Evolutionary conservation across 768 basidiomycete genomes (phyloP), one percentile per base, ranked within the genome.

Genomic region (Lactifluus subvellereus): DNA sequence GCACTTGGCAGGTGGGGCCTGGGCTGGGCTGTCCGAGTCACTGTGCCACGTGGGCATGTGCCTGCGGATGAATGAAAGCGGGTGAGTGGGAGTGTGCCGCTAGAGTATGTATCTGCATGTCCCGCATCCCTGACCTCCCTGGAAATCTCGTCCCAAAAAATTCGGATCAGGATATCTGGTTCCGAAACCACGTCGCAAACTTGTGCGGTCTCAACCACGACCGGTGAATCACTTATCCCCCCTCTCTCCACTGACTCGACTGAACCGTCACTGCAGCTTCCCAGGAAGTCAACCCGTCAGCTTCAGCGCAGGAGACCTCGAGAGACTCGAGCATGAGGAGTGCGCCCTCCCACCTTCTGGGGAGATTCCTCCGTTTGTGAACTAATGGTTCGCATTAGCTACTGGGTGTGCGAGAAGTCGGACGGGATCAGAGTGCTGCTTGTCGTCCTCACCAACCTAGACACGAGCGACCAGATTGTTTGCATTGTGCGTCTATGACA

Each of bases 391-490:
- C 47, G 18, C 47, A 8, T 48, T 71, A 98, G 95, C 72, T 99
- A 90, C 74, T 99, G 96, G 96, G 97, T 99, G 48, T 97, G 94
- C 76, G 97, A 99, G 78, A 98, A 98, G 78, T 96, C 93, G 13
- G 97, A 98, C 71, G 97, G 97, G 13, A 73, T 99, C 56, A 85
- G 97, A 40, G 91, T 98, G 45, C 78, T 99, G 33, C 83, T 98
- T 56, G 77, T 96, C 62, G 81, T 98, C 54, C 77, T 82, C 72
- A 81, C 87, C 55, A 79, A 88, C 77, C 69, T 75, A 53, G 67
- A 74, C 38, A 68, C 80, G 57, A 77, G 77, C 67, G 79, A 75
- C 54, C 88, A 89, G 72, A 73, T 72, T 45, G 83, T 89, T 3
- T 97, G 84, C 75, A 79, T 98, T 33, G 97, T 96, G 67, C 37